These are phyloP conservation scores for Pythium aristosporum DNA, from an alignment of 352 stramenopile genomes.

Conservation along the genomic window DNA sequence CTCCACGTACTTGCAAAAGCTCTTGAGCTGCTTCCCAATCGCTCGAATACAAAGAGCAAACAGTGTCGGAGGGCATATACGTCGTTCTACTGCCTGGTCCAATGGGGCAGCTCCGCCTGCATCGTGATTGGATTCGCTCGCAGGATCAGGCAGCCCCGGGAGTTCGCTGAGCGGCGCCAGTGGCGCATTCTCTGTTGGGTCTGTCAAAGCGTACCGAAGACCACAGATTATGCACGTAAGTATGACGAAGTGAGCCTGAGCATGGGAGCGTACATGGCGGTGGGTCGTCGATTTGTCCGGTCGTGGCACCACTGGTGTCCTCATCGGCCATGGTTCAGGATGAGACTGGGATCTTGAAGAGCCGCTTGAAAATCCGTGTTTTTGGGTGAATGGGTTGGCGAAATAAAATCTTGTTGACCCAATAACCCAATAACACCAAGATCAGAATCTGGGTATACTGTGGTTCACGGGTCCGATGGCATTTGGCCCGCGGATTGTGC, in stretches of 20 bases:
- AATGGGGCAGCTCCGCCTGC: not conserved
- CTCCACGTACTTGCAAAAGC: slow-evolving; percentile 18
- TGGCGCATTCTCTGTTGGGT: not conserved
- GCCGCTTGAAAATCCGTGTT: not conserved
- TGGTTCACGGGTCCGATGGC: not conserved
- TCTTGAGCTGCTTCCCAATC: slow-evolving; percentile 17
- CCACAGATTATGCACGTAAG: too few relatives aligned
- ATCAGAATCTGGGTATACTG: not conserved
- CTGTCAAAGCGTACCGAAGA: not conserved
- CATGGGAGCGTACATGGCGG: not conserved
- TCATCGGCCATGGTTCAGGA: not conserved
- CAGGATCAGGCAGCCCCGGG: not conserved
- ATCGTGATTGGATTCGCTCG: not conserved
- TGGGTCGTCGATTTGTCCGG: not conserved
- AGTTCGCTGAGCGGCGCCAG: not conserved
- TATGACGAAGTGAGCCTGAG: too few relatives aligned
- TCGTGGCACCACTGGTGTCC: not conserved
- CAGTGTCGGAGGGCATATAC: not conserved
- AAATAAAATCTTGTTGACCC: not conserved
- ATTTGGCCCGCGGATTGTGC: not conserved
- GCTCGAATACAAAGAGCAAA: slow-evolving; percentile 17
- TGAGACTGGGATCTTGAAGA: slow-evolving; percentile 5
- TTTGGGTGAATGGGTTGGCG: not conserved
- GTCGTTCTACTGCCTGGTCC: not conserved
- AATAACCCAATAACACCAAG: not conserved